Evolutionary conservation across 371 early-diverging fungal genomes (phyloP), one percentile per base, ranked within the genome.

Genomic region (Apophysomyces elegans): DNA sequence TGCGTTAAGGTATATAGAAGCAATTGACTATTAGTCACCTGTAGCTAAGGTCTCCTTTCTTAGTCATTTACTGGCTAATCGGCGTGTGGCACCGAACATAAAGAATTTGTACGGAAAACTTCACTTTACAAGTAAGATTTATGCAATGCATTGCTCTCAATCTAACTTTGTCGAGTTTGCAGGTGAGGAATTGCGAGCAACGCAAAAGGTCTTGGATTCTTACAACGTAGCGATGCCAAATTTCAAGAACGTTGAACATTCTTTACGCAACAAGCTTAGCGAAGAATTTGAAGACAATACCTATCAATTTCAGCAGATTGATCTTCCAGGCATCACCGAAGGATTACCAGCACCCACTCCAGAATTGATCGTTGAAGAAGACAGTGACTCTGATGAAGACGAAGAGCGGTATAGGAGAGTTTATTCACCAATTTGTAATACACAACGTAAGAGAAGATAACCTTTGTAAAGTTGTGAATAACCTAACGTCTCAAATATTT

Each of bases 101-200:
- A 93, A 94, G 62, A 93, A 98, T 72, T 78, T 99, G 26, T 87
- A 96, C 4, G 99, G 99, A 6, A 84, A 92, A 44, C 86, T 98
- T 6, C 87, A 93, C 57, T 99, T 99, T 75, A 93, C 97, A 4
- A 92, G 92, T 86, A 83, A 73, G 68, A n/a, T 18, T 26, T 26
- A 26, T 26, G 32, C 32, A 26, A 26, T 26, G 32, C 32, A 26
- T 26, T 26, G 32, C 21, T 14, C 36, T 36, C n/a, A 8, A 2
- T 41, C 41, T 41, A 8, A 41, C 32, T 26, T 41, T 59, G 63
- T 35, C 45, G 32, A 16, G 2, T 4, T 45, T 37, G 4, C 50
- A 86, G 95, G 93, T 43, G 95, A 94, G 64, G 89, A 95, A 71
- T 80, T 99, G 59, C 85, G 82, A 21, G 87, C 86, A 26, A 96